Evolutionary conservation across 176 grass and related monocot genomes (phyloP).

Genomic region (Musa acuminata): DNA sequence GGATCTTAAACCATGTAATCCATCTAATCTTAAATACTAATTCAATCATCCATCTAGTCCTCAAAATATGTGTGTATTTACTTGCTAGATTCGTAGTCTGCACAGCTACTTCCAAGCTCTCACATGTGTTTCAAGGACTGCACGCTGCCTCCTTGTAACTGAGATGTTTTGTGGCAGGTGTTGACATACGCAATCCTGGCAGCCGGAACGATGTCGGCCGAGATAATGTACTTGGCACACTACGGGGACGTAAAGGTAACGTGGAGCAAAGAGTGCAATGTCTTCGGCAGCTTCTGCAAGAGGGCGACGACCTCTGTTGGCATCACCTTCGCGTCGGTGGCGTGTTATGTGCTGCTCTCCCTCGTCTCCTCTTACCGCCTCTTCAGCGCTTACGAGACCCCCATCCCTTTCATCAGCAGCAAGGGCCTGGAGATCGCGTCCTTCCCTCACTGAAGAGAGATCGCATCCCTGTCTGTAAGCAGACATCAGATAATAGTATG

Average conservation of each 20-base stretch:
- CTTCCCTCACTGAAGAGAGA: conserved; percentile 43
- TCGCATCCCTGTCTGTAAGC: background rate
- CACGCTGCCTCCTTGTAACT: too few relatives aligned
- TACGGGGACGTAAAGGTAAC: conserved; percentile 81
- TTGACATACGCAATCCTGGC: conserved; percentile 73
- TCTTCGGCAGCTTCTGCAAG: conserved; percentile 59
- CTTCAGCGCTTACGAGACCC: conserved; percentile 67
- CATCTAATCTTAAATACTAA: too few relatives aligned
- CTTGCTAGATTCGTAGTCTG: too few relatives aligned
- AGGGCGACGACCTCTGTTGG: conserved; percentile 54
- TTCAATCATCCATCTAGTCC: too few relatives aligned
- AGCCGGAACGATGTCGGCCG: conserved; percentile 59
- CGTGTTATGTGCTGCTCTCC: conserved; percentile 71
- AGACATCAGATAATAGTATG: too few relatives aligned
- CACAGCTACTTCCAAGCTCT: too few relatives aligned
- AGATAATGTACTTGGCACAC: conserved; percentile 81
- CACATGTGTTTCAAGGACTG: too few relatives aligned
- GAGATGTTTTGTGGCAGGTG: conserved; percentile 32
- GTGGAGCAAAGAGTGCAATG: conserved; percentile 73
- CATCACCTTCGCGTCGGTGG: conserved; percentile 68
- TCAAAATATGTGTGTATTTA: too few relatives aligned
- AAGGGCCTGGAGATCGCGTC: conserved; percentile 59
- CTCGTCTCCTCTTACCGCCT: conserved; percentile 85
- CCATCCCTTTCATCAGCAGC: conserved; percentile 30
- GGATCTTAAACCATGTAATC: too few relatives aligned